A percentile compares a stretch with the other conserved stretches of the same genome.
Conservation (phyloP, 768 basidiomycete genomes). For the Trametes villosa region DNA sequence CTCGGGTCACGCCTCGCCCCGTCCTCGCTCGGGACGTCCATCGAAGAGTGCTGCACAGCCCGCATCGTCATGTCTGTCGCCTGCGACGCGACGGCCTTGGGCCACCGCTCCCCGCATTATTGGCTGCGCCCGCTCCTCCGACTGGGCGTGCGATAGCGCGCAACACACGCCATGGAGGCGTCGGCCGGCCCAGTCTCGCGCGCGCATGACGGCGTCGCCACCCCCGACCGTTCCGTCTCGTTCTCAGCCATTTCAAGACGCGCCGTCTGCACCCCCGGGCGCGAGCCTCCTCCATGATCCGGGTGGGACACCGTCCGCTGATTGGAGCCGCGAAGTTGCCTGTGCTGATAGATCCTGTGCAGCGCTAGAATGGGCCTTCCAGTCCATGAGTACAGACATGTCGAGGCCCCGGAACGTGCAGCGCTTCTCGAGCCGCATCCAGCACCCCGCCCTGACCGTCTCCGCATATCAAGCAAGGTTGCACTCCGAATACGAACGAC, state of each 20-base stretch:
- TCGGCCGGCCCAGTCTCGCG: no score
- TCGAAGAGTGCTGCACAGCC: neutral
- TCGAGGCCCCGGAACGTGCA: conserved; percentile 13
- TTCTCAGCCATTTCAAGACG: neutral
- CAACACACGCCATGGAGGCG: neutral
- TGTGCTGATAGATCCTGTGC: conserved; percentile 23
- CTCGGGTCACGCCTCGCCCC: neutral
- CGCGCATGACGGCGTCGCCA: no score
- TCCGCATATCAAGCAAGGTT: neutral
- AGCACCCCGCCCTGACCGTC: neutral
- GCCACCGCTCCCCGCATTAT: neutral
- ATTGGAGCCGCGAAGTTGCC: conserved; percentile 4
- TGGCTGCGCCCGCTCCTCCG: neutral
- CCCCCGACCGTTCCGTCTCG: neutral
- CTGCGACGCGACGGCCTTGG: no score
- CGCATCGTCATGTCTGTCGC: neutral
- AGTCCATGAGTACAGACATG: conserved; percentile 12
- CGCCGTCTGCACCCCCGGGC: neutral
- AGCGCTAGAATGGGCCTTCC: conserved; percentile 13
- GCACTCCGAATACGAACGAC: neutral
- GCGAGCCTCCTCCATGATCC: conserved; percentile 9
- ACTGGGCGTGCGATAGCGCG: neutral
- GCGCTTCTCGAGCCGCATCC: conserved; percentile 7
- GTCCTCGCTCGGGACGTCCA: neutral
- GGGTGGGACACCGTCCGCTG: conserved; percentile 5